Evolutionary conservation across 192 early-diverging fungal genomes (phyloP).

Genomic region (Funneliformis geosporum): DNA sequence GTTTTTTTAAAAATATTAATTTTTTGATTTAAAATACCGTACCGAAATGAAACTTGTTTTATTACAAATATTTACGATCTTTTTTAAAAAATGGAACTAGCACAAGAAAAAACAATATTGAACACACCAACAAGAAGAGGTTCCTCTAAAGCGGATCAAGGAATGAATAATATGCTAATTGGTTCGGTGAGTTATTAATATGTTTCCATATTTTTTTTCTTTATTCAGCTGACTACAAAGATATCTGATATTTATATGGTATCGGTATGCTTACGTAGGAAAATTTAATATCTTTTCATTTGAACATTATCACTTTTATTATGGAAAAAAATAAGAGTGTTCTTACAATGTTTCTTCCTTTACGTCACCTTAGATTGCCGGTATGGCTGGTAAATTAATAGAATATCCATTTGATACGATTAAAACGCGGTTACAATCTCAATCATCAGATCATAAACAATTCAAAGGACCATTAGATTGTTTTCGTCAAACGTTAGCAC

Average conservation of each 20-base stretch:
- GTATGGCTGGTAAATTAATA: constrained; percentile 89
- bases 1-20: too few relatives aligned
- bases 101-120: too few relatives aligned
- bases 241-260: too few relatives aligned
- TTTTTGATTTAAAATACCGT: too few relatives aligned
- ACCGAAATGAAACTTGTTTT: too few relatives aligned
- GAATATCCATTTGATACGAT: constrained; percentile 97
- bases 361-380: constrained; percentile 62
- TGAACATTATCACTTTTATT: neutral
- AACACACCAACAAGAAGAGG: too few relatives aligned
- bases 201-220: too few relatives aligned
- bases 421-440: constrained; percentile 91
- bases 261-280: too few relatives aligned
- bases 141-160: neutral
- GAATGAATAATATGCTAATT: constrained; percentile 15
- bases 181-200: constrained; percentile 19
- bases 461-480: constrained; percentile 86
- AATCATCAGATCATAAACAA: constrained; percentile 59
- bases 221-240: neutral
- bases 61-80: too few relatives aligned
- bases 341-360: neutral
- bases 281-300: too few relatives aligned
- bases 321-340: neutral
- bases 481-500: constrained; percentile 66
- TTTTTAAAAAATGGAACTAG: too few relatives aligned